A percentile compares a stretch with the other conserved stretches of the same genome.
phyloP scores from a whole-genome alignment of 2,329 filamentous ascomycete genomes.

The Claviceps quebecensis region DNA sequence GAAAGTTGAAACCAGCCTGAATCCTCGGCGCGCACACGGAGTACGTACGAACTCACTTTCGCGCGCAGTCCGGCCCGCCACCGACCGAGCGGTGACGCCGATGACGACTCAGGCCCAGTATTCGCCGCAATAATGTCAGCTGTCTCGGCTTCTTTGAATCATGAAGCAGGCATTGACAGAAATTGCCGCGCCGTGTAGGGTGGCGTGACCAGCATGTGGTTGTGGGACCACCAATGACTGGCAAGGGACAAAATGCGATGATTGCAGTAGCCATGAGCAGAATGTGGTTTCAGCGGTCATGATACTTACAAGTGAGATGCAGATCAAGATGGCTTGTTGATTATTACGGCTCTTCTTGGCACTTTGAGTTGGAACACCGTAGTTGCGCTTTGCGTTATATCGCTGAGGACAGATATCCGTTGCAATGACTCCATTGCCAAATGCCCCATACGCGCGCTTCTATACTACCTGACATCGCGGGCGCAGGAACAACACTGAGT shows the following conservation, averaged over 20 bases:
- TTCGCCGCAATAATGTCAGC: background rate
- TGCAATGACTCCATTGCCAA: too few species aligned
- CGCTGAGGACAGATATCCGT: too few species aligned
- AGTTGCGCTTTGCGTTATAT: too few species aligned
- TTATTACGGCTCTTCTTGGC: too few species aligned
- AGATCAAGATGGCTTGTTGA: too few species aligned
- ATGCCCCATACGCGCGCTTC: too few species aligned
- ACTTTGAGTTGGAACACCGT: too few species aligned
- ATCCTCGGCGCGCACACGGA: background rate
- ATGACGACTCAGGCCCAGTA: background rate
- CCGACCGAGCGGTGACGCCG: too few species aligned
- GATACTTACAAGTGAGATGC: too few species aligned
- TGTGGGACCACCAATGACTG: conserved; percentile 1
- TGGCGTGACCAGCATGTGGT: conserved; percentile 2
- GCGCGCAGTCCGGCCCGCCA: background rate
- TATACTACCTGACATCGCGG: background rate
- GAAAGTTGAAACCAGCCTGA: background rate
- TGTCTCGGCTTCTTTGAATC: background rate
- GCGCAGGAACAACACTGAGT: background rate
- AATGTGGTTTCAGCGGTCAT: background rate
- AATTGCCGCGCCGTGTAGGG: background rate
- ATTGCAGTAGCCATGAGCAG: background rate
- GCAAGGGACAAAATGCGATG: background rate
- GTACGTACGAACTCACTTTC: background rate
- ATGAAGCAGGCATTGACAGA: background rate